phyloP scores from a whole-genome alignment of 2,329 filamentous ascomycete genomes.

The Chalaropsis ovoidea region DNA sequence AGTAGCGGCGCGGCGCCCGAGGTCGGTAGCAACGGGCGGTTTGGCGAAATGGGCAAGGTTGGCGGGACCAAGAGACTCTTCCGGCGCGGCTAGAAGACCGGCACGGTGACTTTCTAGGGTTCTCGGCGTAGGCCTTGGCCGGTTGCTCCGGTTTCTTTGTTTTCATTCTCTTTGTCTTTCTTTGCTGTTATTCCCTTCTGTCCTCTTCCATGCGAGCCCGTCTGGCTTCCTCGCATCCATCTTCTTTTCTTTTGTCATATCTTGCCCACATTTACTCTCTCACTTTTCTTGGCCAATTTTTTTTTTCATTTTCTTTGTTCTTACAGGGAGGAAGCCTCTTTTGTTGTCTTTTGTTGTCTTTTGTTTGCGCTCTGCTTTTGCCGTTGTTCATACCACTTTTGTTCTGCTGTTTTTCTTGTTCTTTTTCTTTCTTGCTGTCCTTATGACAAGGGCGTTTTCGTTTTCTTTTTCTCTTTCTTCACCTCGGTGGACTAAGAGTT shows the following conservation, averaged over 20 bases:
- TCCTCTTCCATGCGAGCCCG: background rate
- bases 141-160: background rate
- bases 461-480: background rate
- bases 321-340: background rate
- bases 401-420: conserved; percentile 9
- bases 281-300: background rate
- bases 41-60: conserved; percentile 61
- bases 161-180: conserved; percentile 6
- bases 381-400: background rate
- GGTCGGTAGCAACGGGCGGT: conserved; percentile 32
- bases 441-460: background rate
- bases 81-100: conserved; percentile 35
- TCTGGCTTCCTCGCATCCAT: background rate
- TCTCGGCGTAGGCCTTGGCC: background rate
- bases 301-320: conserved; percentile 10
- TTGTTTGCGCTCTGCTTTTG: background rate
- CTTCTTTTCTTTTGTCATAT: conserved; percentile 10
- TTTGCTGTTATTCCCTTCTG: conserved; percentile 6
- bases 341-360: conserved; percentile 2
- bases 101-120: conserved; percentile 16
- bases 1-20: background rate
- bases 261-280: conserved; percentile 3
- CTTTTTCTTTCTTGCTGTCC: conserved; percentile 2
- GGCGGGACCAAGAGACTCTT: conserved; percentile 65
- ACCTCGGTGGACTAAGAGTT: background rate